A percentile compares a stretch with the other conserved stretches of the same genome.
Conservation (phyloP, 169 alveolate genomes). For the Theileria annulata region DNA sequence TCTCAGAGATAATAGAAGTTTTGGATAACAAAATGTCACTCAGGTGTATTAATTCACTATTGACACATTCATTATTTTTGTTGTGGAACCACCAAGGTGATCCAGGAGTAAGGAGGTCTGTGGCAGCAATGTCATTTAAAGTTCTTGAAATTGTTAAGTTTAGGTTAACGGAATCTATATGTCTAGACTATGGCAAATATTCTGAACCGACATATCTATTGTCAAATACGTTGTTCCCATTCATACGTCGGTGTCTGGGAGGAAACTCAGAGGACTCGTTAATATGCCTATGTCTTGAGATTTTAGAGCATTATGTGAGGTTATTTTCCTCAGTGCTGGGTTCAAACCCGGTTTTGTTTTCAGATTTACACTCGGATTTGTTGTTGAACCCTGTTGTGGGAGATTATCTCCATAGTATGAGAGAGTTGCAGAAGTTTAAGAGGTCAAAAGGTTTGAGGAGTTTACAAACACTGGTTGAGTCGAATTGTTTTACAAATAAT, state of each 20-base stretch:
- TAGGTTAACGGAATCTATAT: not conserved
- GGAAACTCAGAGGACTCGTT: conserved; percentile 14
- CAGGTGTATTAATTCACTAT: conserved; percentile 20
- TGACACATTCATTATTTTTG: conserved; percentile 42
- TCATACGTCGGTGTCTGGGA: conserved; percentile 28
- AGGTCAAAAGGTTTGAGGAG: conserved; percentile 49
- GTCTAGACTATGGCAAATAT: not conserved
- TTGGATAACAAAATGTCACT: conserved; percentile 10
- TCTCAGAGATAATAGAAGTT: conserved; percentile 15
- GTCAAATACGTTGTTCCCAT: conserved; percentile 34
- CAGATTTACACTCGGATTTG: conserved; percentile 34
- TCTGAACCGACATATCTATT: conserved; percentile 6
- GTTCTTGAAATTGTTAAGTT: not conserved
- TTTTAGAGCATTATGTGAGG: conserved; percentile 41
- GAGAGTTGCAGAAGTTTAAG: conserved; percentile 37
- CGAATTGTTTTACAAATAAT: conserved; percentile 16
- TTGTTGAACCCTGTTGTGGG: conserved; percentile 25
- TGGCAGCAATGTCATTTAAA: conserved; percentile 19
- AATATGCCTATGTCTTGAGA: conserved; percentile 24
- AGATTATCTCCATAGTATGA: conserved; percentile 27
- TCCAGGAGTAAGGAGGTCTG: conserved; percentile 50
- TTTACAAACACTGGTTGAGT: conserved; percentile 13
- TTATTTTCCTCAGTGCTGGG: conserved; percentile 3
- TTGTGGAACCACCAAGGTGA: conserved; percentile 32
- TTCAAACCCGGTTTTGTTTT: not conserved